Evolutionary conservation across 208 protist species (phyloP).

Genomic region (Crithidia mellificae): DNA sequence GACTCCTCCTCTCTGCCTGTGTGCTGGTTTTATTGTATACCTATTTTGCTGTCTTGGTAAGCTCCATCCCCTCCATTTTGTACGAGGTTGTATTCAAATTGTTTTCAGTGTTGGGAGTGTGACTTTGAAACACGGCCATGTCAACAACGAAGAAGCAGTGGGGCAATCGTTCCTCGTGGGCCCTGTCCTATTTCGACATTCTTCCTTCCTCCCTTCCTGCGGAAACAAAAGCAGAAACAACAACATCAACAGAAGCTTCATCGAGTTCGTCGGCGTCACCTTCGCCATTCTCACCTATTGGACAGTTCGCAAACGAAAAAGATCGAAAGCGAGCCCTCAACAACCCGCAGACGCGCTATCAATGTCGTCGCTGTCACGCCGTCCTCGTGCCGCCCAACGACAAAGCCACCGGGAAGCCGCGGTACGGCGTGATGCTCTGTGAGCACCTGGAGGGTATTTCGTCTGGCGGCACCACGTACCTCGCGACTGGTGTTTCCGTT

Average conservation of each 20-base stretch:
- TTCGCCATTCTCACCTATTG: not conserved
- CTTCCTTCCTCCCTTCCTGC: not conserved
- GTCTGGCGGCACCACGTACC: slow-evolving; percentile 25
- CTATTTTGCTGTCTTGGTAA: too few relatives aligned
- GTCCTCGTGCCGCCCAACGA: slow-evolving; percentile 38
- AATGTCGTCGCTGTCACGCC: slow-evolving; percentile 41
- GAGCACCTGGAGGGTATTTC: slow-evolving; percentile 47
- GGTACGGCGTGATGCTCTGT: slow-evolving; percentile 39
- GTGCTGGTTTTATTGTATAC: too few relatives aligned
- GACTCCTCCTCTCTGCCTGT: too few relatives aligned
- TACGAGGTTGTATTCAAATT: too few relatives aligned
- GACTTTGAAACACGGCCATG: too few relatives aligned
- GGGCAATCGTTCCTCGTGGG: slow-evolving; percentile 57
- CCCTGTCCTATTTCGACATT: slow-evolving; percentile 53
- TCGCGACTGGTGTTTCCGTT: slow-evolving; percentile 26
- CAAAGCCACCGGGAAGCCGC: slow-evolving; percentile 38
- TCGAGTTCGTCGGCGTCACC: not conserved
- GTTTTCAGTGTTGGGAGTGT: too few relatives aligned
- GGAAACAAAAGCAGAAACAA: not conserved
- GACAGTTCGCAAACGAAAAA: slow-evolving; percentile 4
- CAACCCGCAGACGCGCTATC: slow-evolving; percentile 36
- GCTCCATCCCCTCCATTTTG: too few relatives aligned
- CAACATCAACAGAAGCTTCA: too few relatives aligned
- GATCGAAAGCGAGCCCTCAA: slow-evolving; percentile 23
- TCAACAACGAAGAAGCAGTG: slow-evolving; percentile 27